Percentiles rank a stretch among this genome's conserved stretches.
These are phyloP conservation scores for Scheffersomyces parashehatae DNA, from an alignment of 1,139 yeast species.

Conservation along the genomic window DNA sequence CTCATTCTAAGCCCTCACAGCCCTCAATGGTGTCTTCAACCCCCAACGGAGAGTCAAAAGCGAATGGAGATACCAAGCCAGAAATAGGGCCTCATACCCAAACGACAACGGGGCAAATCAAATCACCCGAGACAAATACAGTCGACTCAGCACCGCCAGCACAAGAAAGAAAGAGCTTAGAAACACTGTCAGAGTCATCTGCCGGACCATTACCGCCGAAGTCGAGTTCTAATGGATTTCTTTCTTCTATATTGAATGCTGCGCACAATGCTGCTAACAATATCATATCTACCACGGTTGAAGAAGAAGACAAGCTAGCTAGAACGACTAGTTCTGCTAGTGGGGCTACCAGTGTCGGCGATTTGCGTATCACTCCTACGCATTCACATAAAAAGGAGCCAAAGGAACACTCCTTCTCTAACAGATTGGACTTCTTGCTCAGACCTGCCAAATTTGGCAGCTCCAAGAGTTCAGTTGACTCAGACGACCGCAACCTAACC, in stretches of 20 bases:
- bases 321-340: background rate
- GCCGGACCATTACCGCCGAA: constrained; percentile 5
- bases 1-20: background rate
- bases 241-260: constrained; percentile 28
- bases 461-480: constrained; percentile 9
- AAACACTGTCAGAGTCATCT: too few relatives aligned
- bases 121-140: too few relatives aligned
- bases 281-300: constrained; percentile 9
- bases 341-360: background rate
- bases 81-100: too few relatives aligned
- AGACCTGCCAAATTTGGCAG: constrained; percentile 15
- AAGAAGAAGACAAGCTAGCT: constrained; percentile 3
- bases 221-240: constrained; percentile 22
- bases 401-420: constrained; percentile 10
- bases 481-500: constrained; percentile 2
- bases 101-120: too few relatives aligned
- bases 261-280: constrained; percentile 23
- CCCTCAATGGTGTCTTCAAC: too few relatives aligned
- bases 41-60: too few relatives aligned
- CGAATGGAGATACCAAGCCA: too few relatives aligned
- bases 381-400: constrained; percentile 7
- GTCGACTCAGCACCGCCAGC: too few relatives aligned
- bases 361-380: background rate
- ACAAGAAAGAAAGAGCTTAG: too few relatives aligned
- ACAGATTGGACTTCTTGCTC: constrained; percentile 18